Evolutionary conservation across 2,329 filamentous ascomycete species (phyloP).

Genomic region (Nothophoma quercina): DNA sequence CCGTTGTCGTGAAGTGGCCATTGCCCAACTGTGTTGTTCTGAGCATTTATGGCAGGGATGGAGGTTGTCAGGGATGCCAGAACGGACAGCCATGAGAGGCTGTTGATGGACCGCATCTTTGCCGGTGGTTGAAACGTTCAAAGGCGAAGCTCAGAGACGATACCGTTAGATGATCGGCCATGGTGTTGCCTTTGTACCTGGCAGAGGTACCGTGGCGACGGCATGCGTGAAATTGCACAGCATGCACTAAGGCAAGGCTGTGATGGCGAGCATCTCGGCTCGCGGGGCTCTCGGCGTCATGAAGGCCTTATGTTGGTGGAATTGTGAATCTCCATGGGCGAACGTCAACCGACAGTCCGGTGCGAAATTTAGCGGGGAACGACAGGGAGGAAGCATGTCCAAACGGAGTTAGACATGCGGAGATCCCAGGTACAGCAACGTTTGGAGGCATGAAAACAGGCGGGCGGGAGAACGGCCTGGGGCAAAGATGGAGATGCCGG

Average conservation of each 20-base stretch:
- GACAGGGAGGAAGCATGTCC: conserved; percentile 19
- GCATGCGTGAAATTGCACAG: conserved; percentile 19
- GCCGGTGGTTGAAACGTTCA: conserved; percentile 19
- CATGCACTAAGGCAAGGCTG: conserved; percentile 22
- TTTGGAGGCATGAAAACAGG: conserved; percentile 11
- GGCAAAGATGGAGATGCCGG: conserved; percentile 13
- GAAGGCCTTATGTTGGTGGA: conserved; percentile 25
- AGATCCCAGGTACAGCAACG: conserved; percentile 14
- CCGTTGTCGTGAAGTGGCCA: conserved; percentile 61
- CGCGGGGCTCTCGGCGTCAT: conserved; percentile 15
- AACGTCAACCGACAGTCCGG: conserved; percentile 12
- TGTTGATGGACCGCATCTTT: conserved; percentile 30
- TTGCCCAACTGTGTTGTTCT: conserved; percentile 37
- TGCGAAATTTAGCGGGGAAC: conserved; percentile 6
- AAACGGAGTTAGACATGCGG: conserved; percentile 8
- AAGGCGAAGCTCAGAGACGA: conserved; percentile 27
- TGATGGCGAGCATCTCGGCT: conserved; percentile 16
- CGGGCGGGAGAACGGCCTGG: conserved; percentile 12
- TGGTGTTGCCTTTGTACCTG: conserved; percentile 21
- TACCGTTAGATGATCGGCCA: conserved; percentile 18
- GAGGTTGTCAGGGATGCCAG: conserved; percentile 26
- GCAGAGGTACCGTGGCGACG: conserved; percentile 17
- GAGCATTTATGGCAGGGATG: conserved; percentile 29
- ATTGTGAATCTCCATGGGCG: conserved; percentile 20
- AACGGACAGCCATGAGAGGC: conserved; percentile 35